Evolutionary conservation across 2,329 filamentous ascomycete species (phyloP), one percentile per base, ranked within the genome.

Genomic region (Coniochaeta hoffmannii): DNA sequence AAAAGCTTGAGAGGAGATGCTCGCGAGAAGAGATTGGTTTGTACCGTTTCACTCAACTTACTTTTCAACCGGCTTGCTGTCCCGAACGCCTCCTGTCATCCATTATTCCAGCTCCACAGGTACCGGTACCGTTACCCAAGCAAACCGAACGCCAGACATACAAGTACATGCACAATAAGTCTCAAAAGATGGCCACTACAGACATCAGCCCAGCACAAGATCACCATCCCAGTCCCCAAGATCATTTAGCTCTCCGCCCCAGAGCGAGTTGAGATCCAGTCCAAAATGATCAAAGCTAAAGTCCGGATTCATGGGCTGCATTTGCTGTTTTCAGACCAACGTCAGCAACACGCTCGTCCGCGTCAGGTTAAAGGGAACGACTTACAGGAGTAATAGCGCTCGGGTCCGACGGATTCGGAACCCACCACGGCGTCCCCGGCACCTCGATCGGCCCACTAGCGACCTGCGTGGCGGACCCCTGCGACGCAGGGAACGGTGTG

Each of bases 191-290:
- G n/a, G n/a, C n/a, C n/a, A n/a, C n/a, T n/a, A n/a, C n/a, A n/a
- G n/a, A n/a, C n/a, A n/a, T n/a, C n/a, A n/a, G n/a, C n/a, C n/a
- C n/a, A n/a, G n/a, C 6, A 46, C 41, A n/a, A 46, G 41, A 2
- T 46, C 41, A 10, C 41, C 41, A 35, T 62, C 61, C 61, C 61
- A 62, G 17, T 64, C 63, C 60, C 63, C 64, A 2, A 57, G 24
- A 30, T 58, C 41, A 2, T 28, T 8, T 5, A 46, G 15, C 24
- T 46, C 41, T 11, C 41, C 59, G 17, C 60, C 78, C 79, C 79
- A 82, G 54, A 82, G 69, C 59, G 81, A 78, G 57, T 80, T 80
- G 53, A 82, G 65, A 59, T 81, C 79, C 54, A 79, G 70, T 3
- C 78, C 79, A 51, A 81, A 66, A 44, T 78, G 67, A 62, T 81